A percentile compares a stretch with the other conserved stretches of the same genome.
These are phyloP conservation scores for Gossypium schwendimanii DNA, from an alignment of 441 rosid species.

Conservation along the genomic window DNA sequence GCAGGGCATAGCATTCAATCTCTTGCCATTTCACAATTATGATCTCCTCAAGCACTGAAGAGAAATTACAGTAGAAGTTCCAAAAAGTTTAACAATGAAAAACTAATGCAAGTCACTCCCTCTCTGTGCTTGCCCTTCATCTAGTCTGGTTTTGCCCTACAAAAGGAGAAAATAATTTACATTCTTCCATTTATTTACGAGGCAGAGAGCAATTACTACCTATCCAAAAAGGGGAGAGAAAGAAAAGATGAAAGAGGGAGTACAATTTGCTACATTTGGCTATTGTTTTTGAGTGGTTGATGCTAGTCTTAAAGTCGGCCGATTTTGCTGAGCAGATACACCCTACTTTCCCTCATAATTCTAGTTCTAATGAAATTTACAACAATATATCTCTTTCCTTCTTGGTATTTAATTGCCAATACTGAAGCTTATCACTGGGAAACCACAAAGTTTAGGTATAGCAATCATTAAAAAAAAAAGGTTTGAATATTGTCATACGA, in stretches of 20 bases:
- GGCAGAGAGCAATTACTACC: conserved; percentile 16
- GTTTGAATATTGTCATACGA: neutral
- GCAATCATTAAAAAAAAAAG: neutral
- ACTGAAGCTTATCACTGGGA: neutral
- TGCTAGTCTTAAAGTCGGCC: neutral
- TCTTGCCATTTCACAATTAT: conserved; percentile 14
- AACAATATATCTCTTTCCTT: neutral
- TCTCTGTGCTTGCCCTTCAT: conserved; percentile 55
- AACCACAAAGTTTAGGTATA: neutral
- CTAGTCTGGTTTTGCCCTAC: conserved; percentile 88
- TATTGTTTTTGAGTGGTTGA: conserved; percentile 3
- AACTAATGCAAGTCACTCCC: conserved; percentile 35
- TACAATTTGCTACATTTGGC: neutral
- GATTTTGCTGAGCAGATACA: neutral
- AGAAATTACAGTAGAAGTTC: conserved; percentile 8
- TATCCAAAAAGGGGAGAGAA: neutral
- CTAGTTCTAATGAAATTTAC: neutral
- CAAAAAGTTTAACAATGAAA: conserved; percentile 24
- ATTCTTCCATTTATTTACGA: conserved; percentile 27
- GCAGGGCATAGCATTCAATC: conserved; percentile 4
- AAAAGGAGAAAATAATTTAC: conserved; percentile 40
- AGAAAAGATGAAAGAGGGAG: neutral
- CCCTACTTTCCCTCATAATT: neutral
- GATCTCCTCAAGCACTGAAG: conserved; percentile 13
- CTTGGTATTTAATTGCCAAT: neutral